These are phyloP conservation scores for Solioccasus polychromus DNA, from an alignment of 768 basidiomycete genomes.

Conservation along the genomic window DNA sequence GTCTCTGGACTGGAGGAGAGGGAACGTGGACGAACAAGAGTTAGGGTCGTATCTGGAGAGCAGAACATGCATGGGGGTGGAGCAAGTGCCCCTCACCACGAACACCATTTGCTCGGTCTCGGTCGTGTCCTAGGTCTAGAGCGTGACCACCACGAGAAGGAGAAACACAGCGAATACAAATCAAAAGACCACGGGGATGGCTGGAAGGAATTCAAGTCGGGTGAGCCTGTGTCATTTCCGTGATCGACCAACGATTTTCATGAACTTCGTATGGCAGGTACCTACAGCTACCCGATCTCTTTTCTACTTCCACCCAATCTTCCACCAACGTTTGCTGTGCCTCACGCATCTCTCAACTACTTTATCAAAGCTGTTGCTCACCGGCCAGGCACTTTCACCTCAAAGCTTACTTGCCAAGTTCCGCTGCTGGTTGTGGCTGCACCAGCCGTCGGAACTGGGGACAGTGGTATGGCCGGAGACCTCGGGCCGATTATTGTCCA, in stretches of 20 bases:
- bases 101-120: slow-evolving; percentile 29
- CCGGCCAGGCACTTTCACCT: slow-evolving; percentile 81
- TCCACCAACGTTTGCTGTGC: slow-evolving; percentile 75
- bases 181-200: slow-evolving; percentile 43
- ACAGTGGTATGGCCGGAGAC: slow-evolving; percentile 43
- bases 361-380: slow-evolving; percentile 78
- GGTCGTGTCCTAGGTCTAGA: slow-evolving; percentile 31
- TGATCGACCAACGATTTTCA: background rate
- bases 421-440: slow-evolving; percentile 76
- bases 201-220: slow-evolving; percentile 92
- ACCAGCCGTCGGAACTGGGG: slow-evolving; percentile 80
- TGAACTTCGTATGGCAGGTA: slow-evolving; percentile 48
- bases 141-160: slow-evolving; percentile 13
- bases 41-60: slow-evolving; percentile 6
- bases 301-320: slow-evolving; percentile 79
- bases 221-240: slow-evolving; percentile 37
- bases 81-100: slow-evolving; percentile 5
- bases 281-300: slow-evolving; percentile 93
- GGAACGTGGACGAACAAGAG: slow-evolving; percentile 23
- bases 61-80: background rate
- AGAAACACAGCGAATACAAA: slow-evolving; percentile 22
- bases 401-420: slow-evolving; percentile 66
- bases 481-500: slow-evolving; percentile 80
- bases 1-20: slow-evolving; percentile 36
- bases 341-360: slow-evolving; percentile 78